phyloP scores from a whole-genome alignment of 331 rosid genomes.

The Malus hybrid region DNA sequence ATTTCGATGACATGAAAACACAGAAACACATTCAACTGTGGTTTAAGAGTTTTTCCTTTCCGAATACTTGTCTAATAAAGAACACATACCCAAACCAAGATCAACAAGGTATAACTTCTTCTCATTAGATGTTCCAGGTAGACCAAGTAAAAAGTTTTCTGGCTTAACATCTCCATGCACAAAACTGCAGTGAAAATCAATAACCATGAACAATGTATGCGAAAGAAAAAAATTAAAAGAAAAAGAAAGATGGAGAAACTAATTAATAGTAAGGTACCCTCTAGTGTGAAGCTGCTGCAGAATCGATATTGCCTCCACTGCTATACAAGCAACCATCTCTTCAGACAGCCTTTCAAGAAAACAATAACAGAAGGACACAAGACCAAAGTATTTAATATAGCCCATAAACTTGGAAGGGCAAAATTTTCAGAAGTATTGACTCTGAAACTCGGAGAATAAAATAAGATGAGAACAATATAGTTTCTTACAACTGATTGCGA shows the following conservation, averaged over 20 bases:
- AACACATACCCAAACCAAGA: conserved; percentile 33
- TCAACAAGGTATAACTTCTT: conserved; percentile 32
- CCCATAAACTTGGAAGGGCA: background rate
- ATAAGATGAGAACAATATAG: background rate
- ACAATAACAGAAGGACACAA: background rate
- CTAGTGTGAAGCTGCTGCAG: conserved; percentile 26
- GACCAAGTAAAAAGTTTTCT: conserved; percentile 14
- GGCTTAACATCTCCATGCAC: too few relatives aligned
- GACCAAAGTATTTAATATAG: background rate
- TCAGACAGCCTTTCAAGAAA: conserved; percentile 21
- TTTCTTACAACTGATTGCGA: conserved; percentile 28
- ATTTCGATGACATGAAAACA: background rate
- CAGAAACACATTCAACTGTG: conserved; percentile 2
- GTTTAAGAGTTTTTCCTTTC: background rate
- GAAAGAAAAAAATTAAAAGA: background rate
- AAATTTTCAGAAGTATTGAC: background rate
- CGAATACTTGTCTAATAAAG: background rate
- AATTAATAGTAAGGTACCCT: conserved; percentile 18
- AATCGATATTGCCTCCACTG: conserved; percentile 36
- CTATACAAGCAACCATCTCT: conserved; percentile 37
- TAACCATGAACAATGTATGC: background rate
- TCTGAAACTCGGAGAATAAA: background rate
- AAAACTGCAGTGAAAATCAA: too few relatives aligned
- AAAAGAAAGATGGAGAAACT: background rate
- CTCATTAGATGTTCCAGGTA: conserved; percentile 23